Evolutionary conservation across 768 basidiomycete species (phyloP).

Genomic region (Leccinum broughii): DNA sequence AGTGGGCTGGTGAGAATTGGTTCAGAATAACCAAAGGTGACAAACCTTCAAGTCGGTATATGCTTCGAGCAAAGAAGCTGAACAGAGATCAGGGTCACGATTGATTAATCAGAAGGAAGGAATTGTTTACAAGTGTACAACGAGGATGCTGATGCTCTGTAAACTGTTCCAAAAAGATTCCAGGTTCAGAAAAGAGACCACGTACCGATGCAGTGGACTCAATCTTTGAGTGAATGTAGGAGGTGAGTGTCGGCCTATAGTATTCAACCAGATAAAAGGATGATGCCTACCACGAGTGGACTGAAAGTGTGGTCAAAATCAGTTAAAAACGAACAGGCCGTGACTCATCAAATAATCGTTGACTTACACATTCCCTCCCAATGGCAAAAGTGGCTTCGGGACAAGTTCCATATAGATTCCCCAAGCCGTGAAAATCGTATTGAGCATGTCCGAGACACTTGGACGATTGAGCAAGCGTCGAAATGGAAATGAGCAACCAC

Average conservation of each 20-base stretch:
- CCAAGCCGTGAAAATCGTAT: slow-evolving; percentile 11
- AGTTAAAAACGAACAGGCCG: not conserved
- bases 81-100: not conserved
- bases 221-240: not conserved
- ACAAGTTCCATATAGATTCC: slow-evolving; percentile 12
- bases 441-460: slow-evolving; percentile 18
- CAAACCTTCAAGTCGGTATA: slow-evolving; percentile 11
- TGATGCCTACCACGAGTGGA: slow-evolving; percentile 14
- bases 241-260: not conserved
- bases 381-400: slow-evolving; percentile 1
- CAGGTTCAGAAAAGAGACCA: not conserved
- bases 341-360: no score
- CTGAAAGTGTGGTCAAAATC: not conserved
- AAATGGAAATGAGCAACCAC: not conserved
- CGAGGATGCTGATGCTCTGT: slow-evolving; percentile 10
- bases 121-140: slow-evolving; percentile 14
- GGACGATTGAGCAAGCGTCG: not conserved
- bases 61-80: slow-evolving; percentile 14
- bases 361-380: slow-evolving; percentile 12
- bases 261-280: not conserved
- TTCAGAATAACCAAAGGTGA: not conserved
- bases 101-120: not conserved
- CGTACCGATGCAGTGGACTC: slow-evolving; percentile 19
- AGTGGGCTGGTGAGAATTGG: not conserved
- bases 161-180: not conserved